A percentile compares a stretch with the other conserved stretches of the same genome.
Conservation (phyloP, 805 yeast species). For the Wickerhamomyces xylosicus region DNA sequence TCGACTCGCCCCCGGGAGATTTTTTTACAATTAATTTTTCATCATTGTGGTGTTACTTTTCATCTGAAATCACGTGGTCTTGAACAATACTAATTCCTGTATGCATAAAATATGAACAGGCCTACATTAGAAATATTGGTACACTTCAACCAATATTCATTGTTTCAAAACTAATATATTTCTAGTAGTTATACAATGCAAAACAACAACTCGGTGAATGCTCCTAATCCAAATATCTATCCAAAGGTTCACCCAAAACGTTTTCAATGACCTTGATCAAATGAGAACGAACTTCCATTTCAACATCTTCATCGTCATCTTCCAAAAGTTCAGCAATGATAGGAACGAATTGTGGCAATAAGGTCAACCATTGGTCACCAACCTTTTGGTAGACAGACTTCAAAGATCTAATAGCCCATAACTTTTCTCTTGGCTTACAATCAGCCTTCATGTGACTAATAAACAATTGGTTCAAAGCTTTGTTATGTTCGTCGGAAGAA, state of each 20-base stretch:
- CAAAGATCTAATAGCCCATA: constrained; percentile 74
- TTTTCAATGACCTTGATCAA: constrained; percentile 85
- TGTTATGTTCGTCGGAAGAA: constrained; percentile 66
- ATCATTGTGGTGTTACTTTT: too few relatives aligned
- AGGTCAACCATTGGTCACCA: constrained; percentile 89
- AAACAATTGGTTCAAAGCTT: constrained; percentile 53
- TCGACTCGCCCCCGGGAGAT: too few relatives aligned
- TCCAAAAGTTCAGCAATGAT: constrained; percentile 90
- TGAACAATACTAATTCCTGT: too few relatives aligned
- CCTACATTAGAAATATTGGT: too few relatives aligned
- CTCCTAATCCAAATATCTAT: constrained; percentile 49
- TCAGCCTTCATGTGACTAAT: constrained; percentile 59
- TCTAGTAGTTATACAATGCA: too few relatives aligned
- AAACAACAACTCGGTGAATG: too few relatives aligned
- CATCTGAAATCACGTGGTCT: too few relatives aligned
- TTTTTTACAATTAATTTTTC: too few relatives aligned
- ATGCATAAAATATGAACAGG: too few relatives aligned
- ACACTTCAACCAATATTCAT: too few relatives aligned
- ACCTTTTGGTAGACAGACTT: constrained; percentile 79
- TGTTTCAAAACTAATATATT: too few relatives aligned
- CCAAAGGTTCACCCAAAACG: constrained; percentile 91
- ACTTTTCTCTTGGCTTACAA: constrained; percentile 46
- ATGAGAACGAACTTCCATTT: constrained; percentile 81
- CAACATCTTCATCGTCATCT: constrained; percentile 92
- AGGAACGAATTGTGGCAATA: constrained; percentile 92